Conservation (phyloP, 192 early-diverging fungal genomes). For the Coemansia sp. region DNA sequence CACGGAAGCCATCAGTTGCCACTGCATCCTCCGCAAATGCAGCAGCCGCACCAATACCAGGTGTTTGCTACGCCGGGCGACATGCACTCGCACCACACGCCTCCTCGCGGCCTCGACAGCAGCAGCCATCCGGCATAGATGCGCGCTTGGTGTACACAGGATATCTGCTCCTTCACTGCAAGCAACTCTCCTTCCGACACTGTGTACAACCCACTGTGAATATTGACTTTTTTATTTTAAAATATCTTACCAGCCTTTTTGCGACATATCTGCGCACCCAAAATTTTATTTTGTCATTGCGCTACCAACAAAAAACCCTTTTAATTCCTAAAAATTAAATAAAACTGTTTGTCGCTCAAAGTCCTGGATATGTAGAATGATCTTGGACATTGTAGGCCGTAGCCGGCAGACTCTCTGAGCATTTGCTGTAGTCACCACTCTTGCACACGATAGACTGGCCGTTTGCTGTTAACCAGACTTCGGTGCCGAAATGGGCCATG, state of each 20-base stretch:
- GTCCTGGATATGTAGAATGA: conserved; percentile 23
- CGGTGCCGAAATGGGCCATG: conserved; percentile 38
- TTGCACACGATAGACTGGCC: conserved; percentile 16
- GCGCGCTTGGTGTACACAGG: conserved; percentile 7
- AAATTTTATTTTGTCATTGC: background rate
- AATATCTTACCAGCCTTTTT: background rate
- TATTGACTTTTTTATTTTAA: conserved; percentile 11
- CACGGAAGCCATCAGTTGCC: conserved; percentile 6
- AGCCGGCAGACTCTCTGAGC: conserved; percentile 26
- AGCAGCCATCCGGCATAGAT: conserved; percentile 17
- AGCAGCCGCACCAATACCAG: conserved; percentile 30
- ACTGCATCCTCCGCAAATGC: conserved; percentile 15
- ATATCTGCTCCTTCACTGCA: background rate
- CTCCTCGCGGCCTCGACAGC: conserved; percentile 18
- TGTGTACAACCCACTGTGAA: conserved; percentile 24
- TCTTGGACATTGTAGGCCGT: conserved; percentile 10
- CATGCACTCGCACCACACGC: conserved; percentile 12
- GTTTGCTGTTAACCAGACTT: conserved; percentile 21
- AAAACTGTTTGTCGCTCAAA: conserved; percentile 5
- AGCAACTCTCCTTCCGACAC: background rate
- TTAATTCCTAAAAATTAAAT: background rate
- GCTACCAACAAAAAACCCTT: background rate
- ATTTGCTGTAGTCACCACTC: conserved; percentile 17
- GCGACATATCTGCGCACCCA: background rate
- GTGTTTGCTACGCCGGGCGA: conserved; percentile 16